These are phyloP conservation scores for Lentinula guzmanii DNA, from an alignment of 768 basidiomycete species.

Conservation along the genomic window DNA sequence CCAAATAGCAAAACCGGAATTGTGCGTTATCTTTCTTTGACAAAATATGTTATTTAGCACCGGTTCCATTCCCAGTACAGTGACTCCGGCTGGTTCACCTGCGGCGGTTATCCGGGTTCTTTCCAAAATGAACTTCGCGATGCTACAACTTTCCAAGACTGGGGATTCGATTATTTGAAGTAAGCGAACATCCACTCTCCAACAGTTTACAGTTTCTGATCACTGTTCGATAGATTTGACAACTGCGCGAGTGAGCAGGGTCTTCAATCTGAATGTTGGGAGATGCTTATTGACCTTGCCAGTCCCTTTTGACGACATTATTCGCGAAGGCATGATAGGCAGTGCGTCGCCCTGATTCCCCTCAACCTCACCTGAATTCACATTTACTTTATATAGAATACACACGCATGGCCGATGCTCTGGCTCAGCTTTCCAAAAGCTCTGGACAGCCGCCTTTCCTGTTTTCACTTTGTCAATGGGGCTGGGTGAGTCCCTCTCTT, in stretches of 20 bases:
- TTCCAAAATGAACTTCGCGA: conserved; percentile 56
- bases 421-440: conserved; percentile 37
- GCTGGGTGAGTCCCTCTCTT: conserved; percentile 36
- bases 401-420: conserved; percentile 57
- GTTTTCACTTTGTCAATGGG: conserved; percentile 62
- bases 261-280: background rate
- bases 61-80: conserved; percentile 33
- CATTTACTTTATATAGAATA: conserved; percentile 31
- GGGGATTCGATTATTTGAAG: conserved; percentile 70
- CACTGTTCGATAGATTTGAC: conserved; percentile 27
- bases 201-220: background rate
- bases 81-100: conserved; percentile 67
- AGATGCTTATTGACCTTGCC: background rate
- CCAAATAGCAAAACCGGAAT: conserved; percentile 33
- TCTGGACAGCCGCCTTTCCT: conserved; percentile 44
- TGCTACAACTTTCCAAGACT: conserved; percentile 48
- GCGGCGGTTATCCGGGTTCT: conserved; percentile 59
- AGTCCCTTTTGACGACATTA: conserved; percentile 57
- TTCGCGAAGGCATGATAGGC: conserved; percentile 47
- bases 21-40: conserved; percentile 18
- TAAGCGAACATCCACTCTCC: conserved; percentile 18
- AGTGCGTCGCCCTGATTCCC: conserved; percentile 27
- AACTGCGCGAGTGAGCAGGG: conserved; percentile 44
- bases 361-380: background rate
- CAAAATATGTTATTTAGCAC: background rate